Conservation (phyloP, 805 yeast genomes). For the Saccharomyces cerevisiae region DNA sequence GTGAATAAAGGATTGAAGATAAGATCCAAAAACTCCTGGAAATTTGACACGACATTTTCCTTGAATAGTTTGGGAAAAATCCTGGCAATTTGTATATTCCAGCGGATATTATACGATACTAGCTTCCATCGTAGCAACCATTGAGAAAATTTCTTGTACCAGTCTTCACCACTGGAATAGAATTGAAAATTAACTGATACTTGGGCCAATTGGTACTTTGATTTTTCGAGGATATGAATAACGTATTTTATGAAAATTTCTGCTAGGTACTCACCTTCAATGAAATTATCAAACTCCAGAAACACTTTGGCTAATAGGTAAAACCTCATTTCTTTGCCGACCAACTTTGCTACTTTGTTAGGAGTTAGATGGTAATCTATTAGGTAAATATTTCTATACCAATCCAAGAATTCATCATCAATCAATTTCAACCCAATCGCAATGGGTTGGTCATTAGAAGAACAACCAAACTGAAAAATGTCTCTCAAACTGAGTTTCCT, state of each 20-base stretch:
- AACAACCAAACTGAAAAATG: constrained; percentile 12
- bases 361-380: constrained; percentile 19
- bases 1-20: constrained; percentile 31
- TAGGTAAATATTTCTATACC: constrained; percentile 20
- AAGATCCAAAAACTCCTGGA: constrained; percentile 28
- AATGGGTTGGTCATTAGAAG: constrained; percentile 11
- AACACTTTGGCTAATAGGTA: constrained; percentile 30
- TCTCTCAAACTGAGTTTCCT: constrained; percentile 18
- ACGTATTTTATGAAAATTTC: constrained; percentile 28
- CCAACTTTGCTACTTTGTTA: constrained; percentile 8
- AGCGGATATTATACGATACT: constrained; percentile 34
- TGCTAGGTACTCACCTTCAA: constrained; percentile 34
- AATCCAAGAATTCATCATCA: constrained; percentile 23
- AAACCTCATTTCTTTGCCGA: constrained; percentile 20
- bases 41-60: constrained; percentile 18
- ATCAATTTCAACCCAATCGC: constrained; percentile 27
- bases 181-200: constrained; percentile 31
- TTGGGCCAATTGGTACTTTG: constrained; percentile 34
- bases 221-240: constrained; percentile 29
- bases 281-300: constrained; percentile 31
- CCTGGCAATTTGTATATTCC: constrained; percentile 33
- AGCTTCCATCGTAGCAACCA: constrained; percentile 34
- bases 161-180: constrained; percentile 7
- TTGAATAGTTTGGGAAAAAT: constrained; percentile 22
- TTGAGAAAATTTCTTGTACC: constrained; percentile 31